These are phyloP conservation scores for Rhododendron molle DNA, from an alignment of 148 eudicot species.

Conservation along the genomic window DNA sequence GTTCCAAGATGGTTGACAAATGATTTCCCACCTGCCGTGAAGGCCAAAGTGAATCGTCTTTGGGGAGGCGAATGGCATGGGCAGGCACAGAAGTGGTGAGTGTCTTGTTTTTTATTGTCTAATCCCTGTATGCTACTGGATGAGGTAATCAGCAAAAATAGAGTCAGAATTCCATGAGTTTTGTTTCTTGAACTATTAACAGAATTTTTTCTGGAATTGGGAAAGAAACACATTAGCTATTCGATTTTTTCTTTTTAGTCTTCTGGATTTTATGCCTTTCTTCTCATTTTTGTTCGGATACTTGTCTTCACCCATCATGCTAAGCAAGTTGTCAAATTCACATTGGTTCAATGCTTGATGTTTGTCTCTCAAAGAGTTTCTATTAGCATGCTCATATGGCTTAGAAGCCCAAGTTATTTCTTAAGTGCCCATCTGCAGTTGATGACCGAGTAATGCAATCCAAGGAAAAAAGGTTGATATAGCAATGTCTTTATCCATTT, in stretches of 20 bases:
- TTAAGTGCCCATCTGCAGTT: not conserved
- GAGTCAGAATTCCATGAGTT: not conserved
- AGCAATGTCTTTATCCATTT: not conserved
- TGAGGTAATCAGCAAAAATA: not conserved
- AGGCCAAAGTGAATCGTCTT: constrained; percentile 91
- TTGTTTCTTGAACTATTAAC: not conserved
- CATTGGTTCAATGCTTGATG: not conserved
- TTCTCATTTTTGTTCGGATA: not conserved
- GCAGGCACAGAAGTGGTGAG: constrained; percentile 93
- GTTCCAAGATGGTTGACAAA: constrained; percentile 89
- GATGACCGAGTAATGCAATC: not conserved
- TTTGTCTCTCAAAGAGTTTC: not conserved
- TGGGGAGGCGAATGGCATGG: constrained; percentile 99
- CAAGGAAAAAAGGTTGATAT: not conserved
- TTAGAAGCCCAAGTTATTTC: not conserved
- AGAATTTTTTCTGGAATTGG: not conserved
- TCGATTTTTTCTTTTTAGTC: not conserved
- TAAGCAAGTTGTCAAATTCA: not conserved
- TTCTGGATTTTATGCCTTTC: not conserved
- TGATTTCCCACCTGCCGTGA: constrained; percentile 92
- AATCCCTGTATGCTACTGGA: not conserved
- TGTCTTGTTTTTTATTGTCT: not conserved
- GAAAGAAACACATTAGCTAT: not conserved
- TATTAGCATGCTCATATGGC: not conserved
- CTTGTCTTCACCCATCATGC: not conserved